Percentiles rank a stretch among this genome's conserved stretches.
phyloP scores from a whole-genome alignment of 257 asterid genomes.

The Fraxinus quadrangulata region DNA sequence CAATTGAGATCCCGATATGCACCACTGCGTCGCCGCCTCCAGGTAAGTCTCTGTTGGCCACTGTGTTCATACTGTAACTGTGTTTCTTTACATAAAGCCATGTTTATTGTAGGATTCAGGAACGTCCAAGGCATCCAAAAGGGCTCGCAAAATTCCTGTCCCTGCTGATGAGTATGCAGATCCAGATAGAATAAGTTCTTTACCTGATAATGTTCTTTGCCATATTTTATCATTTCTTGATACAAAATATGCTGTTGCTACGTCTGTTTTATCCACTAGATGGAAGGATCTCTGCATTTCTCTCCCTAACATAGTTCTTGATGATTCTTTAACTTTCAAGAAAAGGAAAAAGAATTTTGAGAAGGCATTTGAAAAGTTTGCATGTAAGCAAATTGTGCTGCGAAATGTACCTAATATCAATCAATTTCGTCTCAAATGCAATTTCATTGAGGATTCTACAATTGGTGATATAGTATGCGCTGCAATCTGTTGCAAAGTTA shows the following conservation, averaged over 20 bases:
- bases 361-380: not conserved
- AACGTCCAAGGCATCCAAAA: not conserved
- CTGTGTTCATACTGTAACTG: no score
- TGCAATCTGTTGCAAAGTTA: not conserved
- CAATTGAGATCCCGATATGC: no score
- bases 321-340: not conserved
- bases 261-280: not conserved
- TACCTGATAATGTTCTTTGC: not conserved
- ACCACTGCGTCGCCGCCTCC: no score
- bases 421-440: not conserved
- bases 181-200: not conserved
- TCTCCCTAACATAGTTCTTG: not conserved
- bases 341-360: not conserved
- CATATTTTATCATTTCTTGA: not conserved
- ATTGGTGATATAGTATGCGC: not conserved
- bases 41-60: no score
- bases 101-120: not conserved
- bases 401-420: not conserved
- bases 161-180: no score
- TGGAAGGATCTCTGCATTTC: not conserved
- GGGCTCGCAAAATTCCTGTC: not conserved
- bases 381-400: not conserved
- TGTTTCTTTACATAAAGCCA: no score
- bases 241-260: not conserved
- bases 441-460: not conserved